phyloP scores from a whole-genome alignment of 805 yeast species.

The Ogataea haglerorum region DNA sequence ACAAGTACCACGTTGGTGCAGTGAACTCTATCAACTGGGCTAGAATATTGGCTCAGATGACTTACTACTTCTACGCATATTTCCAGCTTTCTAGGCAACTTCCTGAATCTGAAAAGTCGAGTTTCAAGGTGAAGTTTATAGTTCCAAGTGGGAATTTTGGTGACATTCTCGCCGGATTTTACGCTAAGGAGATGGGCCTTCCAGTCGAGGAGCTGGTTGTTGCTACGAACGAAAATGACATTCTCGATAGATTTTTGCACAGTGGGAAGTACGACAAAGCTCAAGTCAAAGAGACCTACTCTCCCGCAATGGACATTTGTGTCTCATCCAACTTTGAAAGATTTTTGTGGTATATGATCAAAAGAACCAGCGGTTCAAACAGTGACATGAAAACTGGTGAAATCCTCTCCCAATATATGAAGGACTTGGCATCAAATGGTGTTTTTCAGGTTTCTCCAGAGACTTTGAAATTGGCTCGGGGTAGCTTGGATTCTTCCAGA shows the following conservation, averaged over 20 bases:
- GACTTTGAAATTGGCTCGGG: conserved; percentile 63
- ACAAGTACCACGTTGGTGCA: conserved; percentile 91
- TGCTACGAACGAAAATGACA: conserved; percentile 95
- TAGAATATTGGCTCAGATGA: conserved; percentile 94
- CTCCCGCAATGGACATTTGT: conserved; percentile 98
- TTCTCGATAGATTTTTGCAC: conserved; percentile 86
- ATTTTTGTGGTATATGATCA: conserved; percentile 88
- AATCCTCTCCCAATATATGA: conserved; percentile 72
- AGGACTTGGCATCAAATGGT: conserved; percentile 69
- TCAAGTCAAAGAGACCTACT: conserved; percentile 77
- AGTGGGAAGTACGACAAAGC: conserved; percentile 81
- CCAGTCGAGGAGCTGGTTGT: conserved; percentile 84
- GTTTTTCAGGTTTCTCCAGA: conserved; percentile 65
- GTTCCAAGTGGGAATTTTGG: conserved; percentile 99
- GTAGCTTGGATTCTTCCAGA: conserved; percentile 72
- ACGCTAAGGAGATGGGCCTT: conserved; percentile 91
- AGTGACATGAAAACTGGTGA: conserved; percentile 71
- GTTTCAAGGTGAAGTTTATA: conserved; percentile 67
- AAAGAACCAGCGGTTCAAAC: conserved; percentile 58
- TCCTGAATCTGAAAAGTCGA: conserved; percentile 28
- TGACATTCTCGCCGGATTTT: conserved; percentile 95
- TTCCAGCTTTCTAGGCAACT: conserved; percentile 57
- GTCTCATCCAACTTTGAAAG: conserved; percentile 96
- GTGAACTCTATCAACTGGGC: conserved; percentile 99
- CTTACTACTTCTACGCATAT: conserved; percentile 92